Base-by-base conservation (phyloP, 352 stramenopile genomes). In the Phytophthora pluvialis region DNA sequence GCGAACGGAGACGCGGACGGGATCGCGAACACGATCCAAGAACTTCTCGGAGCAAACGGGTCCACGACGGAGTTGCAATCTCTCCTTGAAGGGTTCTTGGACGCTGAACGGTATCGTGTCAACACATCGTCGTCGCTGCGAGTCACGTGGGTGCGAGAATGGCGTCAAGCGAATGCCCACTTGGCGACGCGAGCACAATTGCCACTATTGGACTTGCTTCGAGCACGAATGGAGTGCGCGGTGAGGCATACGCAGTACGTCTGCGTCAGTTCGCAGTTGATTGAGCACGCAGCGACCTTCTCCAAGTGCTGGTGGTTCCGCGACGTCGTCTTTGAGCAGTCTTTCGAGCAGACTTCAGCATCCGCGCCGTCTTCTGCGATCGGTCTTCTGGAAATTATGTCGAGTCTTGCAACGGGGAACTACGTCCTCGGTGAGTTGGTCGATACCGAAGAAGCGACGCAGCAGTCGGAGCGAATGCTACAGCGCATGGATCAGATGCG, bases 251-350 rank as follows among this genome's bases (percentile, higher is more conserved):
- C 72, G 3, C 67, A 77, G 53, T 90, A 85, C 60, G 69, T 81
- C 7, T 75, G 77, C 11, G 39, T 44, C 1, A 66, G 60, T 12
- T 18, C 55, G 1, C 21, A 56, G 11, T 35, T 88, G 5, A 32
- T 88, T n/a, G 58, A 70, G 13, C 55, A 67, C n/a, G 50, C 66
- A 12, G 57, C 66, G 4, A 73, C 58, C 26, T 64, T 86, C 13
- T 84, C 79, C n/a, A 80, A 80, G 47, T 83, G 67, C 49, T 86
- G 76, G 63, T 88, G 81, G 81, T 81, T 81, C 26, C 35, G 60
- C 0, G 49, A 68, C 4, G 29, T 60, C 18, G 45, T 60, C 29
- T 74, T 88, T 16, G 77, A 84, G 39, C 65, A 64, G 0, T 57
- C 44, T 21, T 71, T 83, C 13, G 39, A 56, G 1, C 62, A 73